Evolutionary conservation across 2,329 filamentous ascomycete genomes (phyloP).

Genomic region (Fusarium burgessii): DNA sequence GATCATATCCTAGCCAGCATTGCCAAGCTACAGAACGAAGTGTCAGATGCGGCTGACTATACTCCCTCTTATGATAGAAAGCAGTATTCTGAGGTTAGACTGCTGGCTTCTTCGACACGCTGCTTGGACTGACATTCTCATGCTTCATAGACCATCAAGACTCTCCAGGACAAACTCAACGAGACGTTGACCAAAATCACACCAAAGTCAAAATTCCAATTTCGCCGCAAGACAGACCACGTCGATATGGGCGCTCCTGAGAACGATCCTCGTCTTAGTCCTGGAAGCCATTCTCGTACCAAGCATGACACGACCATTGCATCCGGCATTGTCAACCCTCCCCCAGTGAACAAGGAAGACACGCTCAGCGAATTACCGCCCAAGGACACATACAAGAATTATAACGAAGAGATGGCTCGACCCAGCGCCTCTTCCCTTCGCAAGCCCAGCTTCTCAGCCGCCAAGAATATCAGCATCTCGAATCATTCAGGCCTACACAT

Average conservation of each 20-base stretch:
- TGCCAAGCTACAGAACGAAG: slow-evolving; percentile 82
- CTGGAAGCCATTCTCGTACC: slow-evolving; percentile 51
- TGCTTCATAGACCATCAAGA: slow-evolving; percentile 77
- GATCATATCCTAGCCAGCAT: slow-evolving; percentile 86
- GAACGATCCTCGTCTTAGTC: slow-evolving; percentile 58
- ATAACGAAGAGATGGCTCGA: slow-evolving; percentile 67
- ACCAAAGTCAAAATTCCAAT: slow-evolving; percentile 85
- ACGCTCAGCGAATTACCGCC: slow-evolving; percentile 26
- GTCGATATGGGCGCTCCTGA: slow-evolving; percentile 59
- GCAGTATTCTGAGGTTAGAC: slow-evolving; percentile 79
- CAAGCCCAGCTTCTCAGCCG: slow-evolving; percentile 73
- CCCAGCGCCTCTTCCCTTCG: slow-evolving; percentile 58
- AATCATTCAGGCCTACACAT: slow-evolving; percentile 79
- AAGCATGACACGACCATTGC: slow-evolving; percentile 36
- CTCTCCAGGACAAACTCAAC: slow-evolving; percentile 81
- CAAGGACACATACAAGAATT: slow-evolving; percentile 59
- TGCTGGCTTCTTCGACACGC: background rate
- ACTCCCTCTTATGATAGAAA: slow-evolving; percentile 92
- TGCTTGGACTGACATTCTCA: slow-evolving; percentile 2
- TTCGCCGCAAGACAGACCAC: slow-evolving; percentile 64
- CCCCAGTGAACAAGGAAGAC: slow-evolving; percentile 24
- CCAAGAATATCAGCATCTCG: slow-evolving; percentile 72
- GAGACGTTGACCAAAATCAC: slow-evolving; percentile 74
- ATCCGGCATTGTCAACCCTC: slow-evolving; percentile 1
- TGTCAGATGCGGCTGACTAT: slow-evolving; percentile 84